Conservation (phyloP, 108 stramenopile genomes). For the Cyclotella cryptica region DNA sequence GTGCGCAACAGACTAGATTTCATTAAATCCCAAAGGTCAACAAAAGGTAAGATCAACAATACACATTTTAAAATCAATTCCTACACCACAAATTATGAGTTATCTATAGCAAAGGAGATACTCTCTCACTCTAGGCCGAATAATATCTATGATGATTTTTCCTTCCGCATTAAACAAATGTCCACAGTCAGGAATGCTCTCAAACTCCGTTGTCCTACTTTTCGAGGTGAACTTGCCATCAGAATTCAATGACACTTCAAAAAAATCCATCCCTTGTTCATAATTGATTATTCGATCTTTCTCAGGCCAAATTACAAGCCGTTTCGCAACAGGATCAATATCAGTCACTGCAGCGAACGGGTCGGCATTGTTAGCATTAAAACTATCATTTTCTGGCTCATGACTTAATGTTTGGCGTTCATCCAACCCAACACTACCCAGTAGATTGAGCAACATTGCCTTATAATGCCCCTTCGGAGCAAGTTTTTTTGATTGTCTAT, state of each 20-base stretch:
- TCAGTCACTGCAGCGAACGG: slow-evolving; percentile 12
- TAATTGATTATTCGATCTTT: slow-evolving; percentile 30
- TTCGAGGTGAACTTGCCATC: slow-evolving; percentile 1
- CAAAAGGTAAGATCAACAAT: too few relatives aligned
- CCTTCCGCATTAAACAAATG: slow-evolving; percentile 23
- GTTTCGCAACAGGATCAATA: slow-evolving; percentile 16
- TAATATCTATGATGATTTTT: slow-evolving; percentile 1
- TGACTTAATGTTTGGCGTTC: background rate
- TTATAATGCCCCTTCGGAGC: slow-evolving; percentile 25
- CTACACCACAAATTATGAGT: background rate
- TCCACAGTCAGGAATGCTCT: slow-evolving; percentile 22
- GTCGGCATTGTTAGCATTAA: background rate
- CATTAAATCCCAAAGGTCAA: too few relatives aligned
- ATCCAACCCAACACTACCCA: slow-evolving; percentile 13
- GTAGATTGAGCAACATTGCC: slow-evolving; percentile 17
- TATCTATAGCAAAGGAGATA: slow-evolving; percentile 8
- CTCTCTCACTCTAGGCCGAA: slow-evolving; percentile 12
- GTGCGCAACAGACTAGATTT: too few relatives aligned
- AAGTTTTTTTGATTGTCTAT: slow-evolving; percentile 9
- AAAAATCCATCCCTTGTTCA: slow-evolving; percentile 19
- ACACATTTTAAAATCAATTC: too few relatives aligned
- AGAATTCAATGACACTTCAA: slow-evolving; percentile 13
- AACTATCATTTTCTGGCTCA: background rate
- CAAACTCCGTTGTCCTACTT: slow-evolving; percentile 7
- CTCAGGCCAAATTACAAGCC: slow-evolving; percentile 27